phyloP scores from a whole-genome alignment of 75 land plant genomes.

The Ceratopteris richardii region DNA sequence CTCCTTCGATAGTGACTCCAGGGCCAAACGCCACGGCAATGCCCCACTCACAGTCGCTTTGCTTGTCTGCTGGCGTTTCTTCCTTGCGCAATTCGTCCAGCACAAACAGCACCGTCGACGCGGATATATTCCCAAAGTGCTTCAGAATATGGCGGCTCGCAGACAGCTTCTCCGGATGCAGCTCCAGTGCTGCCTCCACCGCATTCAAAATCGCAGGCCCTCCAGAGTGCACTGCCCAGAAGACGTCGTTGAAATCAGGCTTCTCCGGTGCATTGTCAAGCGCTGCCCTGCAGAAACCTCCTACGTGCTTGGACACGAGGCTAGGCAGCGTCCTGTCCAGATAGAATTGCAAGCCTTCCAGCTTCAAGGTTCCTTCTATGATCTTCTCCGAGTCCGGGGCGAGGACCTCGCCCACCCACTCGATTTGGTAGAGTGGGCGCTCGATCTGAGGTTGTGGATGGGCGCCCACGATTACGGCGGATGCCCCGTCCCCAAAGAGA shows the following conservation, averaged over 20 bases:
- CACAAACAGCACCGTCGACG: conserved; percentile 10
- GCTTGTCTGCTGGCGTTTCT: neutral
- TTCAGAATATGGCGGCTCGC: conserved; percentile 7
- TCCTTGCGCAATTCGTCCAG: conserved; percentile 5
- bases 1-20: conserved; percentile 1
- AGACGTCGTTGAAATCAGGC: conserved; percentile 10
- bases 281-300: neutral
- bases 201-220: conserved; percentile 12
- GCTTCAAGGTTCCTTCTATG: neutral
- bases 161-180: conserved; percentile 11
- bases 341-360: conserved; percentile 3
- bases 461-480: conserved; percentile 10
- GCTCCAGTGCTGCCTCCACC: conserved; percentile 4
- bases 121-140: conserved; percentile 12
- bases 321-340: neutral
- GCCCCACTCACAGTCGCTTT: neutral
- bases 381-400: conserved; percentile 6
- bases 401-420: neutral
- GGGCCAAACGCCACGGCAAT: neutral
- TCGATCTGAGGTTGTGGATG: conserved; percentile 4
- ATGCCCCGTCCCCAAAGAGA: conserved; percentile 18
- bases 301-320: neutral
- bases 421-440: conserved; percentile 11
- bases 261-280: neutral
- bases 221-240: conserved; percentile 23